phyloP scores from a whole-genome alignment of 2,329 filamentous ascomycete species.

The Calonectria montana region DNA sequence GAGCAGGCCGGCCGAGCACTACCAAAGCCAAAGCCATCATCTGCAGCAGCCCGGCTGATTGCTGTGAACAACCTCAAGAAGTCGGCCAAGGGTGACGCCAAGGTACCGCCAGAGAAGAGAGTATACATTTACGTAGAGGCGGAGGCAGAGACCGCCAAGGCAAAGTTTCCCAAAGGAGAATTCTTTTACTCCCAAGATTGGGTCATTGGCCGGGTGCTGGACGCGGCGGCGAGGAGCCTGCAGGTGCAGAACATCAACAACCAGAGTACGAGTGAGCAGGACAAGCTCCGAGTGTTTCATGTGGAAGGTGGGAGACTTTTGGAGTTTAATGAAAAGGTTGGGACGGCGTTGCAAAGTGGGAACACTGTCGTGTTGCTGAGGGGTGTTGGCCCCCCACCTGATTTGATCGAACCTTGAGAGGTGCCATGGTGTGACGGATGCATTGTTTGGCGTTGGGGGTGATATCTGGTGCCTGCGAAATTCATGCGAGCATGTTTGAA shows the following conservation, averaged over 20 bases:
- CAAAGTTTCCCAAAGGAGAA: slow-evolving; percentile 83
- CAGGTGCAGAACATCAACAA: slow-evolving; percentile 90
- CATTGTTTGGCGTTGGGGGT: slow-evolving; percentile 36
- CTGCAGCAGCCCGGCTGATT: slow-evolving; percentile 71
- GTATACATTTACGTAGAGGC: slow-evolving; percentile 93
- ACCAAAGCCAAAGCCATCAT: slow-evolving; percentile 72
- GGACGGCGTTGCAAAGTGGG: slow-evolving; percentile 77
- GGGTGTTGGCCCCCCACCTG: slow-evolving; percentile 83
- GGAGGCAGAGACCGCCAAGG: slow-evolving; percentile 84
- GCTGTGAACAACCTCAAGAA: slow-evolving; percentile 85
- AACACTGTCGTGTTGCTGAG: slow-evolving; percentile 91
- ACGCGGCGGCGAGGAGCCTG: slow-evolving; percentile 79
- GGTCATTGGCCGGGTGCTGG: slow-evolving; percentile 87
- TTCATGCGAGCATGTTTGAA: background rate
- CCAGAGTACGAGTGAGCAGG: slow-evolving; percentile 77
- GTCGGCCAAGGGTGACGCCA: slow-evolving; percentile 89
- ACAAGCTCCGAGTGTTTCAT: slow-evolving; percentile 89
- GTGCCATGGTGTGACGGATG: slow-evolving; percentile 10
- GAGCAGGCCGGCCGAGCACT: slow-evolving; percentile 68
- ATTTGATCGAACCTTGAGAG: slow-evolving; percentile 68
- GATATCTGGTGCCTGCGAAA: background rate
- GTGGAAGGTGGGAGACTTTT: slow-evolving; percentile 89
- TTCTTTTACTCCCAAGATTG: slow-evolving; percentile 87
- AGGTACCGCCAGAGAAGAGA: slow-evolving; percentile 83
- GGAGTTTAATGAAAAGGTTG: slow-evolving; percentile 89